Percentiles rank a stretch among this genome's conserved stretches.
These are phyloP conservation scores for Dichotomocladium elegans DNA, from an alignment of 371 early-diverging fungal genomes.

Conservation along the genomic window DNA sequence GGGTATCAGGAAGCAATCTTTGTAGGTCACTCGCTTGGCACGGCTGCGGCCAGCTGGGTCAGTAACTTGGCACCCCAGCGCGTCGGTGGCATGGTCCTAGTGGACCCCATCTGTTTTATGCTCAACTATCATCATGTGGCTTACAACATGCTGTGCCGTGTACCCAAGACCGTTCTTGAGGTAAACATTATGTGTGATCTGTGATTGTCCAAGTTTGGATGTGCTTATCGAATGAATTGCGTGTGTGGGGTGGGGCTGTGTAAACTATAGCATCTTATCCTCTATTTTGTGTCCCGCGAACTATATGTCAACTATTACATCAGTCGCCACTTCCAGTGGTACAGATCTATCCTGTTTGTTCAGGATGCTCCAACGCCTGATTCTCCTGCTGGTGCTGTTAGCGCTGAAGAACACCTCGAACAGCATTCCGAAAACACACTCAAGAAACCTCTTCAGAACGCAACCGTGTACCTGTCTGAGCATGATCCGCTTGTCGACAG, in stretches of 20 bases:
- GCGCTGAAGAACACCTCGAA: neutral
- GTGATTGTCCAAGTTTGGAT: neutral
- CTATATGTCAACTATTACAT: conserved; percentile 62
- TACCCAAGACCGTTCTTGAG: conserved; percentile 50
- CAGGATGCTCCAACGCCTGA: conserved; percentile 1
- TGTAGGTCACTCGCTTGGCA: conserved; percentile 68
- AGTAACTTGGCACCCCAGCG: conserved; percentile 39
- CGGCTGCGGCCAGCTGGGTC: conserved; percentile 47
- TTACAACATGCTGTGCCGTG: conserved; percentile 64
- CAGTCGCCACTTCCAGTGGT: conserved; percentile 64
- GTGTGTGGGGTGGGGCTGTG: no score
- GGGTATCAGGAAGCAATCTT: conserved; percentile 52
- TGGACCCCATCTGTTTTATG: conserved; percentile 72
- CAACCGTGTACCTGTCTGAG: conserved; percentile 41
- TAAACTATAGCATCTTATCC: conserved; percentile 39
- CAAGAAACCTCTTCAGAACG: conserved; percentile 16
- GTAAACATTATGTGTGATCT: conserved; percentile 7
- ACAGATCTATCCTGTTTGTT: conserved; percentile 46
- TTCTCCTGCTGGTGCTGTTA: neutral
- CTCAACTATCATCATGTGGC: conserved; percentile 60
- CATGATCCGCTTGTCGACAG: conserved; percentile 44
- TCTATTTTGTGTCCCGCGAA: conserved; percentile 61
- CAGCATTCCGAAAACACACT: no score
- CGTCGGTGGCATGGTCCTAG: conserved; percentile 48
- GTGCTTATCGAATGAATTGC: no score